Percentiles rank a stretch among this genome's conserved stretches.
phyloP scores from a whole-genome alignment of 345 rosid species.

The Eucalyptus fibrosa region DNA sequence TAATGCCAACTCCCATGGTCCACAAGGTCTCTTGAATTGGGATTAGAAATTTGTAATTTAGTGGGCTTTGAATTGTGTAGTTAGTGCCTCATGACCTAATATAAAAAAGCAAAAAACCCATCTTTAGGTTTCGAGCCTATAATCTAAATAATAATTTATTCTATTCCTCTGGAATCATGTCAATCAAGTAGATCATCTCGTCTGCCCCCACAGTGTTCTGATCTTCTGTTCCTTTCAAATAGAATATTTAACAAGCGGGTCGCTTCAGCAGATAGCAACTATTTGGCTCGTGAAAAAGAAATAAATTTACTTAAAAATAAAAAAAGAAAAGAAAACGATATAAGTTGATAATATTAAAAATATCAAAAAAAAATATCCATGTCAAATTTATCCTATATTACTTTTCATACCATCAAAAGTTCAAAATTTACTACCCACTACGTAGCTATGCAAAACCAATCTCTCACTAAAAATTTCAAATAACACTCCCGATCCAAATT shows the following conservation, averaged over 20 bases:
- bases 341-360: neutral
- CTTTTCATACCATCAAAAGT: neutral
- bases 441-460: neutral
- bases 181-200: neutral
- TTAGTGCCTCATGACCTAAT: neutral
- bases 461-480: neutral
- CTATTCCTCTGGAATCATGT: neutral
- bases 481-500: accelerated
- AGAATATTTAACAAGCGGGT: neutral
- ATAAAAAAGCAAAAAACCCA: neutral
- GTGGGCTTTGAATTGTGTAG: neutral
- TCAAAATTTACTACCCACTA: neutral
- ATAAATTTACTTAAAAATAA: too few species aligned
- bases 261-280: neutral
- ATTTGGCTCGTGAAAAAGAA: neutral
- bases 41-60: neutral
- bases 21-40: neutral
- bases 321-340: neutral
- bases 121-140: neutral
- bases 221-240: neutral
- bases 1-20: neutral
- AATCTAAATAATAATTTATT: neutral
- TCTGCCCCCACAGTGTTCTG: neutral
- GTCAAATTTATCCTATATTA: neutral
- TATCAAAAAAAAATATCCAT: neutral